Conservation (phyloP, 257 asterid species). For the Solanum chmielewskii region DNA sequence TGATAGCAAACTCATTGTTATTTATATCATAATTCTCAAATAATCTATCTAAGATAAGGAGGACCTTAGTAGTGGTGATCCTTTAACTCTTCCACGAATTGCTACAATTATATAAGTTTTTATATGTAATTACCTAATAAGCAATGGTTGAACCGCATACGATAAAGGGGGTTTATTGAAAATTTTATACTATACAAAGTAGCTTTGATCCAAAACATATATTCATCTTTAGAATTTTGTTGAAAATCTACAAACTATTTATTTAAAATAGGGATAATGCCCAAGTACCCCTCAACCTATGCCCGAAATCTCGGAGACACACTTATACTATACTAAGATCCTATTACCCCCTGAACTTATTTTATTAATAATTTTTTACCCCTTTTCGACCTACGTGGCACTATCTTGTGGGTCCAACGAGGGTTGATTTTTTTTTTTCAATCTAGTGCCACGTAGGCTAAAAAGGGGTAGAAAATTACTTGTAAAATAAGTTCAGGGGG, state of each 20-base stretch:
- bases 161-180: rapidly evolving
- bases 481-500: too few relatives aligned
- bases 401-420: too few relatives aligned
- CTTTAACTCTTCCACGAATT: rapidly evolving
- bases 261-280: not conserved
- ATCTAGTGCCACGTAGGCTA: too few relatives aligned
- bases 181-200: not conserved
- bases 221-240: not conserved
- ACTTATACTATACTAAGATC: too few relatives aligned
- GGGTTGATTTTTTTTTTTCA: too few relatives aligned
- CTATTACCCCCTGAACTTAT: too few relatives aligned
- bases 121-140: not conserved
- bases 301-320: too few relatives aligned
- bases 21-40: rapidly evolving
- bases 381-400: too few relatives aligned
- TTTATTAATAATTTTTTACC: too few relatives aligned
- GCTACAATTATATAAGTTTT: rapidly evolving
- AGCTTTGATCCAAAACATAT: not conserved
- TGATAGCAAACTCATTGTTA: rapidly evolving
- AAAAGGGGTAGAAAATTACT: too few relatives aligned
- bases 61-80: rapidly evolving
- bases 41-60: not conserved
- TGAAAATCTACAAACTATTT: rapidly evolving
- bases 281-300: too few relatives aligned
- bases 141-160: rapidly evolving